Evolutionary conservation across 176 grass and related monocot species (phyloP).

Genomic region (Oryza coarctata): DNA sequence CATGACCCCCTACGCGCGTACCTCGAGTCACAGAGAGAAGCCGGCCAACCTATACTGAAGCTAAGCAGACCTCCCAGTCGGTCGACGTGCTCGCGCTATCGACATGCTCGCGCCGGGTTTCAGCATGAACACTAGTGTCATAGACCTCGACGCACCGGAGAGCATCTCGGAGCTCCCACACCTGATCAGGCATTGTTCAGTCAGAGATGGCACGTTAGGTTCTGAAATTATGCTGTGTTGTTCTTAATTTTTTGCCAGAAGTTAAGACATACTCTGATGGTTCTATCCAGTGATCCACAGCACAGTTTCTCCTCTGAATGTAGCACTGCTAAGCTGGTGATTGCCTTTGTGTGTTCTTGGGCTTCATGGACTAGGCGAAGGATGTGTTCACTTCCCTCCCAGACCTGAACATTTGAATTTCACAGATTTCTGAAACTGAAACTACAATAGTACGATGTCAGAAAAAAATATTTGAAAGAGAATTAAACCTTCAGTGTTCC

Average conservation of each 20-base stretch:
- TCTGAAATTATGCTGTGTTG: neutral
- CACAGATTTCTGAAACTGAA: constrained; percentile 3
- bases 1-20: too few relatives aligned
- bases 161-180: constrained; percentile 56
- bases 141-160: constrained; percentile 51
- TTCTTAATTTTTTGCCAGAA: neutral
- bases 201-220: neutral
- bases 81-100: too few relatives aligned
- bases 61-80: too few relatives aligned
- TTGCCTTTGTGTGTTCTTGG: constrained; percentile 56
- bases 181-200: constrained; percentile 30
- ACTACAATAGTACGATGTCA: neutral
- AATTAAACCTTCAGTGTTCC: constrained; percentile 58
- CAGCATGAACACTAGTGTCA: too few relatives aligned
- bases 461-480: neutral
- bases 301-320: constrained; percentile 50
- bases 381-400: constrained; percentile 60
- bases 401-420: constrained; percentile 30
- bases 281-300: constrained; percentile 67
- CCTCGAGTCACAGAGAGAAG: too few relatives aligned
- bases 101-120: too few relatives aligned
- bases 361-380: constrained; percentile 44
- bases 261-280: constrained; percentile 36
- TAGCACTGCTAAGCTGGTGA: constrained; percentile 53
- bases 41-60: too few relatives aligned